Conservation (phyloP, 1,284 basidiomycete genomes). For the Golubevia pallescens region DNA sequence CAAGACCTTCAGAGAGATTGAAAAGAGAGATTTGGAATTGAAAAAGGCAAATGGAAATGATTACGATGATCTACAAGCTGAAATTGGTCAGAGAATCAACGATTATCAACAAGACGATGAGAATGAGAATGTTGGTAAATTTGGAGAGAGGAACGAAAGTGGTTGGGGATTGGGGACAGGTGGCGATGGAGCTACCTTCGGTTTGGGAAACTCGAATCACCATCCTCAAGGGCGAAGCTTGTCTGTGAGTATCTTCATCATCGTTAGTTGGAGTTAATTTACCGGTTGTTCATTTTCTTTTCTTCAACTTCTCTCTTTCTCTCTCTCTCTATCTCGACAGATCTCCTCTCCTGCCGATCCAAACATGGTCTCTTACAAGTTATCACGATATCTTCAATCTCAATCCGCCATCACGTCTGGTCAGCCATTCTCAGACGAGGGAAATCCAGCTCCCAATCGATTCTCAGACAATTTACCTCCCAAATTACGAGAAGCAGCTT, state of each 20-base stretch:
- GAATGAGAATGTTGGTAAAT: background rate
- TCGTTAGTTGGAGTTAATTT: too few species aligned
- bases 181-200: slow-evolving; percentile 5
- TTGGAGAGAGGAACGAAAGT: background rate
- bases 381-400: slow-evolving; percentile 35
- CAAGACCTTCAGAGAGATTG: slow-evolving; percentile 3
- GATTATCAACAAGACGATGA: too few species aligned
- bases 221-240: background rate
- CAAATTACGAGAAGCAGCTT: background rate
- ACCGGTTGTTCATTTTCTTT: too few species aligned
- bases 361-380: slow-evolving; percentile 30
- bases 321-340: too few species aligned
- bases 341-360: slow-evolving; percentile 41
- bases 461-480: background rate
- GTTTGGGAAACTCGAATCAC: slow-evolving; percentile 4
- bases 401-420: slow-evolving; percentile 11
- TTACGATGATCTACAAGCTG: background rate
- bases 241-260: background rate
- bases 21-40: background rate
- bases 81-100: background rate
- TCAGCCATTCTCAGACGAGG: background rate
- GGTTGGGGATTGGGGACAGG: slow-evolving; percentile 1
- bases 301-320: slow-evolving; percentile 7
- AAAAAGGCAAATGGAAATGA: background rate
- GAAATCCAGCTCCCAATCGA: background rate